A percentile compares a stretch with the other conserved stretches of the same genome.
Conservation (phyloP, 2,329 filamentous ascomycete species). For the Fusarium longipes region DNA sequence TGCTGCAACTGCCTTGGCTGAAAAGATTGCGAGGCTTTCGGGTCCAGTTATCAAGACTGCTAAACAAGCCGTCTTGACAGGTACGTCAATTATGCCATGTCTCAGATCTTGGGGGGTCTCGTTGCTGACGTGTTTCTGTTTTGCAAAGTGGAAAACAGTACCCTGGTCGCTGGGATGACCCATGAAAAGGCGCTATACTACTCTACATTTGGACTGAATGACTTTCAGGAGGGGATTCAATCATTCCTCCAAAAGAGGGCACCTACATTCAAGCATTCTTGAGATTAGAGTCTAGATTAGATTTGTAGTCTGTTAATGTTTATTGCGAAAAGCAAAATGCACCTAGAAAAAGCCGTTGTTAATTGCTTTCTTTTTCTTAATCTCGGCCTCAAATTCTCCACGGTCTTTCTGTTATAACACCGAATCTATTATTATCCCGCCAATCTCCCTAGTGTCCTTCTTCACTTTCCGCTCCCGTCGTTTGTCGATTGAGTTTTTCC, state of each 20-base stretch:
- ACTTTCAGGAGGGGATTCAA: conserved; percentile 33
- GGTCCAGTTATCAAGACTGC: conserved; percentile 25
- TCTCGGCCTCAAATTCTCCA: background rate
- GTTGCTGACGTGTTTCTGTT: background rate
- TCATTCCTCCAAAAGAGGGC: conserved; percentile 26
- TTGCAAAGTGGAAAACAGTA: conserved; percentile 21
- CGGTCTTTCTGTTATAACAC: background rate
- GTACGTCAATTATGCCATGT: conserved; percentile 6
- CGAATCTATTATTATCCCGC: background rate
- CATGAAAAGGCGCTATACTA: conserved; percentile 35
- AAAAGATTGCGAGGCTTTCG: conserved; percentile 28
- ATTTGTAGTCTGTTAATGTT: background rate
- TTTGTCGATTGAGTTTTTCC: background rate
- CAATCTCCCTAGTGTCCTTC: background rate
- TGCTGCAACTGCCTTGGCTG: conserved; percentile 15
- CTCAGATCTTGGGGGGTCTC: background rate
- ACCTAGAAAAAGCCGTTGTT: background rate
- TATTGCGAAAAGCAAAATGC: background rate
- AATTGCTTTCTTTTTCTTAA: background rate
- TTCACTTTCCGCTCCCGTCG: background rate
- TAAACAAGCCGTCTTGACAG: conserved; percentile 34
- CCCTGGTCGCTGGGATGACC: conserved; percentile 24
- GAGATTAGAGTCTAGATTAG: background rate
- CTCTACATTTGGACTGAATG: conserved; percentile 28
- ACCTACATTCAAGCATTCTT: conserved; percentile 27